Percentiles rank a stretch among this genome's conserved stretches.
phyloP scores from a whole-genome alignment of 2,329 filamentous ascomycete species.

The Ophiobolus disseminans region DNA sequence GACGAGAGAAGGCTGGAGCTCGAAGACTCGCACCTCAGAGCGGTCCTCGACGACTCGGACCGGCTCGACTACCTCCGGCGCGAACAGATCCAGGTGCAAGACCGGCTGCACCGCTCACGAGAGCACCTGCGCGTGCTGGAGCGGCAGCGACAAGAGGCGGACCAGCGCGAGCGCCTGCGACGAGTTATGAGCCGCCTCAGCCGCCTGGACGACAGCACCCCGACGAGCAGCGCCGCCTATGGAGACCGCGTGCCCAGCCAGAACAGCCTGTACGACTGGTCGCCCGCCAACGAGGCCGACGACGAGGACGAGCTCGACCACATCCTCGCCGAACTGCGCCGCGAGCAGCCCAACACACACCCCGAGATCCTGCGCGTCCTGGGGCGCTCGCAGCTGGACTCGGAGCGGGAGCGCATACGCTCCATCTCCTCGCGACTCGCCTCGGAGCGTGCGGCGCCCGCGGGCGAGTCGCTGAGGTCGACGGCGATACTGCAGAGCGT shows the following conservation, averaged over 20 bases:
- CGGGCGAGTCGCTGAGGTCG: constrained; percentile 42
- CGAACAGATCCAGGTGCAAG: background rate
- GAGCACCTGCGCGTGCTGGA: constrained; percentile 40
- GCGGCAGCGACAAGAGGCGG: constrained; percentile 47
- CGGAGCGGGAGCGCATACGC: constrained; percentile 38
- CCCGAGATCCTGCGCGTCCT: constrained; percentile 49
- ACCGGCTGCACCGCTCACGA: constrained; percentile 23
- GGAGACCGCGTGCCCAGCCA: constrained; percentile 61
- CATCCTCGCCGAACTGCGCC: constrained; percentile 51
- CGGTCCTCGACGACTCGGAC: constrained; percentile 42
- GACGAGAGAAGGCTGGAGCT: constrained; percentile 43
- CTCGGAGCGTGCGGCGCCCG: constrained; percentile 6
- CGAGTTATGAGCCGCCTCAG: constrained; percentile 55
- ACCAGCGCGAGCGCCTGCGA: constrained; percentile 51
- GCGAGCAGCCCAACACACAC: constrained; percentile 48
- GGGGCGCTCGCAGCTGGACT: constrained; percentile 46
- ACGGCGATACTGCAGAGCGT: constrained; percentile 51
- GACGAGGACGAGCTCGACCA: constrained; percentile 50
- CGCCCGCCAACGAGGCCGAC: constrained; percentile 53
- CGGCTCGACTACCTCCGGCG: constrained; percentile 23
- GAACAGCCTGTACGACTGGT: constrained; percentile 68
- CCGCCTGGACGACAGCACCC: constrained; percentile 53
- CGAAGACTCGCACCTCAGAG: background rate
- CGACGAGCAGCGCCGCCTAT: constrained; percentile 54
- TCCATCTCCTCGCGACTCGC: constrained; percentile 33